A percentile compares a stretch with the other conserved stretches of the same genome.
Conservation (phyloP, 306 rosid species). For the Herpetospermum pedunculosum region DNA sequence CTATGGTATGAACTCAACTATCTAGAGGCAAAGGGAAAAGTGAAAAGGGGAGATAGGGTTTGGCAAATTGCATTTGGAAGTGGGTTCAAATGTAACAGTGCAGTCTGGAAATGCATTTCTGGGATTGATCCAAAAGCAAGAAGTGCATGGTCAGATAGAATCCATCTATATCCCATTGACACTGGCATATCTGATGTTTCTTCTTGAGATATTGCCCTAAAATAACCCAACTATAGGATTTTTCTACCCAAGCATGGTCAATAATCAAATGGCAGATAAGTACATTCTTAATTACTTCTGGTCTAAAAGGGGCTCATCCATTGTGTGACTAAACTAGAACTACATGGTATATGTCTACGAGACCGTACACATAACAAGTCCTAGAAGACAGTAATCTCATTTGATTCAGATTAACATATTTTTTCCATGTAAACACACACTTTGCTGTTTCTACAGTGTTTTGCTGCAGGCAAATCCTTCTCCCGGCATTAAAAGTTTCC, state of each 20-base stretch:
- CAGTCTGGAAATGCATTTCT: conserved; percentile 50
- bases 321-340: neutral
- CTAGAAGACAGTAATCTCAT: neutral
- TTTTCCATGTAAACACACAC: neutral
- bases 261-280: neutral
- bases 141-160: conserved; percentile 59
- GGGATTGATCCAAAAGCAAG: conserved; percentile 31
- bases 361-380: neutral
- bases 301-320: neutral
- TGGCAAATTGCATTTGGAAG: conserved; percentile 75
- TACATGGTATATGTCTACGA: neutral
- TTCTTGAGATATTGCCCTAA: neutral
- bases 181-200: conserved; percentile 15
- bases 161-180: conserved; percentile 42
- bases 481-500: neutral
- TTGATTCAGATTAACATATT: neutral
- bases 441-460: neutral
- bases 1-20: conserved; percentile 52
- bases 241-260: neutral
- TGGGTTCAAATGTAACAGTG: conserved; percentile 66
- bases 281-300: neutral
- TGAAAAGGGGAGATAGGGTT: conserved; percentile 44
- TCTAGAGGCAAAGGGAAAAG: conserved; percentile 54
- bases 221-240: neutral
- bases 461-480: neutral